These are phyloP conservation scores for Labyrinthula sp. DNA, from an alignment of 352 stramenopile species.

Conservation along the genomic window DNA sequence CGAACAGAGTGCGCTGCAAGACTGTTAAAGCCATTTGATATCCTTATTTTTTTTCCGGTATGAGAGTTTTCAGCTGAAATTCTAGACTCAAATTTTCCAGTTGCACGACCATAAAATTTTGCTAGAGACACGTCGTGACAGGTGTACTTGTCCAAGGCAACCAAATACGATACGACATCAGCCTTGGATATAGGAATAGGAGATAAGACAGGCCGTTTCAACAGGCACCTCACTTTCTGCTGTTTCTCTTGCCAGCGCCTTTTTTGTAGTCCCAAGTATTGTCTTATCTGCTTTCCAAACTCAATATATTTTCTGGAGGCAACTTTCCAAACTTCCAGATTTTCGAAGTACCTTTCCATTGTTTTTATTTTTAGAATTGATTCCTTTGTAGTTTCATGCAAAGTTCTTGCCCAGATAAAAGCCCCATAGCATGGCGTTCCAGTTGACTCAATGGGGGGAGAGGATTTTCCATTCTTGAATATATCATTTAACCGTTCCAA, in stretches of 20 bases:
- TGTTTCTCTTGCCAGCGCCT: conserved; percentile 70
- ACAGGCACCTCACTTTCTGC: conserved; percentile 60
- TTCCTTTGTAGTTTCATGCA: conserved; percentile 73
- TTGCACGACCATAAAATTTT: too few relatives aligned
- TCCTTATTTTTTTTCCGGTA: too few relatives aligned
- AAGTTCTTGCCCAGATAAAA: conserved; percentile 42
- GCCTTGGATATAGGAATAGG: conserved; percentile 30
- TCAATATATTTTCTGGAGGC: conserved; percentile 77
- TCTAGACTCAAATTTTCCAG: too few relatives aligned
- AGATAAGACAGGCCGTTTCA: conserved; percentile 72
- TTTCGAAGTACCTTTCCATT: conserved; percentile 66
- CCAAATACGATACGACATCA: too few relatives aligned
- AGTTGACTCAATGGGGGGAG: conserved; percentile 70
- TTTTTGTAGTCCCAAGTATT: conserved; percentile 70
- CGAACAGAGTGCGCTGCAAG: too few relatives aligned
- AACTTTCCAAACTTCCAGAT: conserved; percentile 59
- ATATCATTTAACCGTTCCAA: conserved; percentile 64
- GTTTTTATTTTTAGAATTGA: conserved; percentile 74
- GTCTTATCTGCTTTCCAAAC: conserved; percentile 68
- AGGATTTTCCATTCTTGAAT: conserved; percentile 55
- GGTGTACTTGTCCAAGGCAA: too few relatives aligned
- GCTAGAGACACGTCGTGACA: too few relatives aligned
- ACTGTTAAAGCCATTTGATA: too few relatives aligned
- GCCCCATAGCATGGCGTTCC: conserved; percentile 56
- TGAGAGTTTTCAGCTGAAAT: not conserved